Conservation (phyloP, 306 rosid genomes). For the Ormosia semicastrata region DNA sequence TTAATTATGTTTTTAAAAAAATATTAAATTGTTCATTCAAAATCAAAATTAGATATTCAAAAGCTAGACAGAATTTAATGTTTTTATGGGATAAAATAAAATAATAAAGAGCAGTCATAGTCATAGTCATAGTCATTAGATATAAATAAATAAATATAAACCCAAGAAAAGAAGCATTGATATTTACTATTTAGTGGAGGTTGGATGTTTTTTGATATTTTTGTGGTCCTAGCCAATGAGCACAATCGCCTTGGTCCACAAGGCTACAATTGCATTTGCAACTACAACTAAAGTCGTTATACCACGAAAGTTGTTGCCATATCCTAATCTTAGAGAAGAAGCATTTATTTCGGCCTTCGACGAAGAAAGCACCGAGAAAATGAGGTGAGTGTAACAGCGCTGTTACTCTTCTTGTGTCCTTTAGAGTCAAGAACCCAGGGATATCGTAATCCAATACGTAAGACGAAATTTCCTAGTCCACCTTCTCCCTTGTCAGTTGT, state of each 20-base stretch:
- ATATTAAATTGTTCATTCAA: neutral
- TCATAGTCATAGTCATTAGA: neutral
- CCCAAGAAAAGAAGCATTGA: neutral
- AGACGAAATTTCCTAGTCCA: too few species aligned
- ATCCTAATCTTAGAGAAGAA: neutral
- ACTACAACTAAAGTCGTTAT: neutral
- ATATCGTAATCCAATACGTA: constrained; percentile 44
- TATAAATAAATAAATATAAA: neutral
- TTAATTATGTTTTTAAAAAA: neutral
- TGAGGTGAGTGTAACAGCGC: neutral
- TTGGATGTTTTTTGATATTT: neutral
- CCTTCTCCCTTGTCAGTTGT: too few species aligned
- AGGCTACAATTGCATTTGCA: constrained; percentile 3
- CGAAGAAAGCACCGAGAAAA: constrained; percentile 19
- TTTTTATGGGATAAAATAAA: neutral
- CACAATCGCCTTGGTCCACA: neutral
- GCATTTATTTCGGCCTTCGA: neutral
- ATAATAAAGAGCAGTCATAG: neutral
- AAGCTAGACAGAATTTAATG: neutral
- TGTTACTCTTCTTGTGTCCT: neutral
- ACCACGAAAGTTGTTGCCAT: neutral
- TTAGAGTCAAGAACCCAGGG: neutral
- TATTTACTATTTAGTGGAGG: neutral
- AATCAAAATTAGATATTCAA: neutral
- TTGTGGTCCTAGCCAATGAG: neutral